Base-by-base conservation (phyloP, 805 yeast genomes). In the Lipomyces yamadae region DNA sequence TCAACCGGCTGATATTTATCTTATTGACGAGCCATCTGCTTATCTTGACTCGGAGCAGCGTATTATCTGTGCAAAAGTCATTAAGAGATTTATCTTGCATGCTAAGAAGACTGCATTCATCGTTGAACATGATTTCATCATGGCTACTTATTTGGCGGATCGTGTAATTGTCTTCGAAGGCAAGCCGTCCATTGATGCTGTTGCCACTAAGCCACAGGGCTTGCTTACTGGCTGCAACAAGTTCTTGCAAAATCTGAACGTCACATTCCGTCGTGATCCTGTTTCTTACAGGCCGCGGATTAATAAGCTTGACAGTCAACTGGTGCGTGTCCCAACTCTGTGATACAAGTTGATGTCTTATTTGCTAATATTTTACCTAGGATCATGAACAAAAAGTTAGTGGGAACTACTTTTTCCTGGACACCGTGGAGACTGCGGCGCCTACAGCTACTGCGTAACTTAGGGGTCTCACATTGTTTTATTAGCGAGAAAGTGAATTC, bases 41-140 rank as follows among this genome's bases (percentile, higher is more conserved):
- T 95, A 95, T 81, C 86, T 95, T 79, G 99, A 95, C 82, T 94
- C 98, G 67, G 99, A 95, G 82, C 99, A 95, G 82, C 98, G 99
- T 91, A 92, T 95, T 77, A 90, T 95, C 73, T 95, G 99, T 85
- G 91, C 99, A 62, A 95, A 95, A 84, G 99, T 95, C 74, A 95
- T 95, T 75, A 90, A 97, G 86, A 89, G 97, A 81, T 95, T 92
- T 78, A 91, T 95, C 76, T 83, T 95, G 78, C 99, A 95, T 78
- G 87, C 97, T 74, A 93, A 94, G 84, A 95, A 94, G 85, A 94
- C 98, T 57, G 99, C 99, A n/a, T 95, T 95, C 79, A 84, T 95
- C 75, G 99, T 95, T 67, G 99, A 95, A 88, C 99, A 95, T 88
- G 99, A 95, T 86, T 95, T 95, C 86, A 95, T 95, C 83, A 95